Conservation (phyloP, 805 yeast genomes). For the Jamesozyma hellenica region DNA sequence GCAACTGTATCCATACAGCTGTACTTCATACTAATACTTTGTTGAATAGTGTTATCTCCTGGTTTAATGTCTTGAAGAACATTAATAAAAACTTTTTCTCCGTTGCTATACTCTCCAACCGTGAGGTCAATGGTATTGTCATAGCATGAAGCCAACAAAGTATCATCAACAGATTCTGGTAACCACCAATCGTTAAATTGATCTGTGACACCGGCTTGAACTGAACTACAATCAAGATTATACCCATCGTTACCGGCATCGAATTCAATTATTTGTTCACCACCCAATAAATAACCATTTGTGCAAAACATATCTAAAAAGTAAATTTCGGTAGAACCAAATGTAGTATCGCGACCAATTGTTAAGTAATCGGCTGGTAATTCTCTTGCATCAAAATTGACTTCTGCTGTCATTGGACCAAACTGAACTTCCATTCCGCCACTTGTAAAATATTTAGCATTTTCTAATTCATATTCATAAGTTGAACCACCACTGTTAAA, state of each 20-base stretch:
- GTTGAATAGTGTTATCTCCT: constrained; percentile 15
- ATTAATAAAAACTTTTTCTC: constrained; percentile 26
- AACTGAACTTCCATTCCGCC: constrained; percentile 26
- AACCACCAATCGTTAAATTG: constrained; percentile 30
- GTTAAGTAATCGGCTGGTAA: constrained; percentile 13
- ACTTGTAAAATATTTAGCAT: constrained; percentile 21
- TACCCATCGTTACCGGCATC: constrained; percentile 27
- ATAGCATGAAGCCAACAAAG: constrained; percentile 17
- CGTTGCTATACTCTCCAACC: constrained; percentile 18
- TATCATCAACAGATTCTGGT: constrained; percentile 16
- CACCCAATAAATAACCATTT: constrained; percentile 22
- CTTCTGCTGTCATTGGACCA: constrained; percentile 19
- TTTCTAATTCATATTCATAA: constrained; percentile 24
- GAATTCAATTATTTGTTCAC: constrained; percentile 20
- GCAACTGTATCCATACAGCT: constrained; percentile 24
- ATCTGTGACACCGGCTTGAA: constrained; percentile 17
- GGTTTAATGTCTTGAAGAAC: constrained; percentile 23
- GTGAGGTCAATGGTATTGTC: constrained; percentile 14
- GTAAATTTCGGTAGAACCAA: constrained; percentile 26
- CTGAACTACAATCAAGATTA: constrained; percentile 29
- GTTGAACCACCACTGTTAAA: constrained; percentile 31
- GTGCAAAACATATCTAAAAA: constrained; percentile 29
- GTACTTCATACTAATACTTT: constrained; percentile 13
- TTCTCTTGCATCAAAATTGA: constrained; percentile 19
- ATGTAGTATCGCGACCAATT: constrained; percentile 27